phyloP scores from a whole-genome alignment of 257 asterid genomes.

The Solanum boliviense region DNA sequence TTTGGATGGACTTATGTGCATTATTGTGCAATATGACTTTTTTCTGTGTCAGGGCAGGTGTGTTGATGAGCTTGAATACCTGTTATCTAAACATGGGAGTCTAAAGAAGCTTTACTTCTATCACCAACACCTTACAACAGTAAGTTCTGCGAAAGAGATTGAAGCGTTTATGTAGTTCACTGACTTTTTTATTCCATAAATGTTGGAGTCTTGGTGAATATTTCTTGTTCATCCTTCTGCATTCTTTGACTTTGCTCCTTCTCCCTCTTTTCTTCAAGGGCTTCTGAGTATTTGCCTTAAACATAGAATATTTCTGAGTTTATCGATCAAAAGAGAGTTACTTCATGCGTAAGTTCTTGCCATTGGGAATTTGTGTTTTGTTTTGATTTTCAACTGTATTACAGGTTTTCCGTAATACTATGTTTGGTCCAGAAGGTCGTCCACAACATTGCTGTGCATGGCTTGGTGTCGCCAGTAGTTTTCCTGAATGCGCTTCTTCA shows the following conservation, averaged over 20 bases:
- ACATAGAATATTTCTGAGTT: background rate
- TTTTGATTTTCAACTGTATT: constrained; percentile 15
- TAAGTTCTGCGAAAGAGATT: constrained; percentile 24
- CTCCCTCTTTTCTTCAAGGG: background rate
- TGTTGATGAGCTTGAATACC: constrained; percentile 91
- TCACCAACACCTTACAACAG: constrained; percentile 95
- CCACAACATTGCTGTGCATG: constrained; percentile 99
- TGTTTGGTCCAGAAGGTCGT: constrained; percentile 99
- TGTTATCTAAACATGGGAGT: constrained; percentile 83
- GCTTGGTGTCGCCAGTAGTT: constrained; percentile 99
- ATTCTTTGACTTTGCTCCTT: background rate
- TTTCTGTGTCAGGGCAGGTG: constrained; percentile 51
- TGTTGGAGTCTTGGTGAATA: background rate
- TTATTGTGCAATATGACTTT: constrained; percentile 9
- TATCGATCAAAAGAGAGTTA: background rate
- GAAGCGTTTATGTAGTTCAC: background rate
- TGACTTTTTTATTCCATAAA: background rate
- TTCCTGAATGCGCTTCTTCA: constrained; percentile 91
- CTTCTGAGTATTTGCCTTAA: background rate
- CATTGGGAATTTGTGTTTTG: background rate
- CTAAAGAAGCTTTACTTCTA: constrained; percentile 91
- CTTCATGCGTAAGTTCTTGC: background rate
- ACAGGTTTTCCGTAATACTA: constrained; percentile 94
- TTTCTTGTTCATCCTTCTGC: background rate
- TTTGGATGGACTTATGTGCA: constrained; percentile 2